phyloP scores from a whole-genome alignment of 208 protist genomes.

The Trypanosoma platydactyli region DNA sequence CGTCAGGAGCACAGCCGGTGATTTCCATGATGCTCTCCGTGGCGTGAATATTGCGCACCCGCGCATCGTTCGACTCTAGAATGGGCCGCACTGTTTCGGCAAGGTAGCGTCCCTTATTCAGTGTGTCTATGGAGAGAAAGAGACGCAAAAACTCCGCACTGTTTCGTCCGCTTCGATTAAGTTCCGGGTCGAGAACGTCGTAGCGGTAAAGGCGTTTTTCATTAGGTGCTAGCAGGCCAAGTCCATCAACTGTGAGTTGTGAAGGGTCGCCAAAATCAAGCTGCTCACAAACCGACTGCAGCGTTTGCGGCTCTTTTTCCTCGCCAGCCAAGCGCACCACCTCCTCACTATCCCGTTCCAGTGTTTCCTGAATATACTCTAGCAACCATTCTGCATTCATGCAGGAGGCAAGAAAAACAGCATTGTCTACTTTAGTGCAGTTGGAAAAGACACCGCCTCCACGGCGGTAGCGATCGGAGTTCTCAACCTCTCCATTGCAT shows the following conservation, averaged over 20 bases:
- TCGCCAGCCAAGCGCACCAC: constrained; percentile 40
- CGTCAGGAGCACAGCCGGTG: constrained; percentile 66
- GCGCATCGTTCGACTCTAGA: constrained; percentile 85
- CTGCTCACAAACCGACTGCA: constrained; percentile 60
- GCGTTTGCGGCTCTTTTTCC: constrained; percentile 41
- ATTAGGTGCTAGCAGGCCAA: constrained; percentile 91
- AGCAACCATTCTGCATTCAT: constrained; percentile 91
- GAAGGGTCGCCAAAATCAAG: constrained; percentile 59
- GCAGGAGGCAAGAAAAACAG: constrained; percentile 76
- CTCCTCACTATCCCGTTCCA: constrained; percentile 80
- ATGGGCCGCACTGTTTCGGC: constrained; percentile 91
- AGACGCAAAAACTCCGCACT: constrained; percentile 89
- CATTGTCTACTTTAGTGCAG: constrained; percentile 93
- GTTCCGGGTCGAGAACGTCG: constrained; percentile 96
- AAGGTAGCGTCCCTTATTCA: constrained; percentile 93
- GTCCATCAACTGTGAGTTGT: constrained; percentile 91
- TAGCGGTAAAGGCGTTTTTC: constrained; percentile 61
- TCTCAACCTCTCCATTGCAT: constrained; percentile 84
- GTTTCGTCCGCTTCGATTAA: constrained; percentile 92
- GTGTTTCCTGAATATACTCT: constrained; percentile 91
- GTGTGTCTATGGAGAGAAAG: constrained; percentile 97
- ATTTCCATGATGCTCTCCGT: constrained; percentile 89
- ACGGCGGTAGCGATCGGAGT: constrained; percentile 53
- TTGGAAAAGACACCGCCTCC: constrained; percentile 87
- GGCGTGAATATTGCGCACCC: constrained; percentile 64